These are phyloP conservation scores for Sporothrix inflata DNA, from an alignment of 2,329 filamentous ascomycete species.

Conservation along the genomic window DNA sequence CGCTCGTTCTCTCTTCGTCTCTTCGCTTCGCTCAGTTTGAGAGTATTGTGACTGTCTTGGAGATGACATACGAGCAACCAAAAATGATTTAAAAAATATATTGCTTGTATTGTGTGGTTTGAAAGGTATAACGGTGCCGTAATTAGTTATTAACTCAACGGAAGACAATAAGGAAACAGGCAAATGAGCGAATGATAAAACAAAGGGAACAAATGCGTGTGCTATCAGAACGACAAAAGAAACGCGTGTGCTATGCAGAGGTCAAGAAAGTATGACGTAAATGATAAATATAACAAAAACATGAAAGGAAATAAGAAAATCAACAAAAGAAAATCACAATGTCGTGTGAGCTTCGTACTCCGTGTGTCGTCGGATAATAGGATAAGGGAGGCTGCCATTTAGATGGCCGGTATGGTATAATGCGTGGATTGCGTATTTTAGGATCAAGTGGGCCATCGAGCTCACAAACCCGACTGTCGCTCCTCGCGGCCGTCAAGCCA, in stretches of 20 bases:
- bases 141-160: too few relatives aligned
- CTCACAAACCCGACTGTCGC: conserved; percentile 29
- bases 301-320: neutral
- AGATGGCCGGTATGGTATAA: neutral
- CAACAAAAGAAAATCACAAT: neutral
- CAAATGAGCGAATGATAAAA: neutral
- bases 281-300: neutral
- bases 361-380: neutral
- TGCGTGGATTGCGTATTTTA: neutral
- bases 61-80: too few relatives aligned
- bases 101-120: neutral
- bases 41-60: too few relatives aligned
- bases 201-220: neutral
- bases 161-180: neutral
- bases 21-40: too few relatives aligned
- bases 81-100: neutral
- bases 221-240: neutral
- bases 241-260: conserved; percentile 15
- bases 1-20: too few relatives aligned
- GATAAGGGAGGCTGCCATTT: neutral
- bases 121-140: too few relatives aligned
- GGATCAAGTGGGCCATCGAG: neutral
- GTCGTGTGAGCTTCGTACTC: neutral
- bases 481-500: conserved; percentile 58
- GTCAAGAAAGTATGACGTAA: conserved; percentile 1